Conservation (phyloP, 2,329 filamentous ascomycete species). For the Sclerotinia glacialis region DNA sequence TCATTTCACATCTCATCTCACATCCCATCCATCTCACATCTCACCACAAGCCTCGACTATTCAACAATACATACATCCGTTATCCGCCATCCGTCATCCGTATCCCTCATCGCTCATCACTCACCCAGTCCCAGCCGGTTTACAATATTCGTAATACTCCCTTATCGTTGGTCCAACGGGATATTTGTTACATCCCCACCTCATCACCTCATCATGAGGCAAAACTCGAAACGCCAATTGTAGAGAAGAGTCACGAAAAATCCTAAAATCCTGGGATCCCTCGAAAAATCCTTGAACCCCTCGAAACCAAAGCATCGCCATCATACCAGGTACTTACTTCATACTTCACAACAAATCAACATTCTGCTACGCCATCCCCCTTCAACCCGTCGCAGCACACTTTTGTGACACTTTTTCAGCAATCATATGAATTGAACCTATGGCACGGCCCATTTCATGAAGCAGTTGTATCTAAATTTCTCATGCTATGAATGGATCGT, state of each 20-base stretch:
- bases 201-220: constrained; percentile 28
- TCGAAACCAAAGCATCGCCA: not conserved
- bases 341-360: not conserved
- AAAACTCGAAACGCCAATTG: constrained; percentile 25
- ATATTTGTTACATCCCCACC: constrained; percentile 26
- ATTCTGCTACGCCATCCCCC: not conserved
- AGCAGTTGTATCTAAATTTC: not conserved
- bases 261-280: too few species aligned
- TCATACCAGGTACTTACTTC: not conserved
- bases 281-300: constrained; percentile 15
- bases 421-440: not conserved
- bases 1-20: not conserved
- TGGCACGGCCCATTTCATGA: constrained; percentile 16
- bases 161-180: not conserved
- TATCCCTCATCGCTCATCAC: too few species aligned
- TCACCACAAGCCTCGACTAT: too few species aligned
- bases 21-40: not conserved
- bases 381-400: not conserved
- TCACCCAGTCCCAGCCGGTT: not conserved
- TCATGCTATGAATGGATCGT: not conserved
- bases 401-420: not conserved
- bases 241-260: constrained; percentile 20
- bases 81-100: too few species aligned
- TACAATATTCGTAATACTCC: not conserved
- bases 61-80: too few species aligned